Evolutionary conservation across 495 filamentous ascomycete species (phyloP).

Genomic region (Hypoxylon fragiforme): DNA sequence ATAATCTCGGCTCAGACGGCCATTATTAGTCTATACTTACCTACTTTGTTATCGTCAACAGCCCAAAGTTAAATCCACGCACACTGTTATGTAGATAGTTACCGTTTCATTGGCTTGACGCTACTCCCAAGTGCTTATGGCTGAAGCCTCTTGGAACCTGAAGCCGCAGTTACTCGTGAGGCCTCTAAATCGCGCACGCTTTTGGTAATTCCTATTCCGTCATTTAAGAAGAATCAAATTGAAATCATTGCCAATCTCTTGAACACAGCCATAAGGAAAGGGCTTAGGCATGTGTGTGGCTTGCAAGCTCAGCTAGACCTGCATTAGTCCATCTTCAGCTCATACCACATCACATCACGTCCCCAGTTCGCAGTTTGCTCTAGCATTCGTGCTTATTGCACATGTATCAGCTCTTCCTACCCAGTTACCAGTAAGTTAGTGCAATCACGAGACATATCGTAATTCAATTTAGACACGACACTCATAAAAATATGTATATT

Average conservation of each 20-base stretch:
- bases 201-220: too few relatives aligned
- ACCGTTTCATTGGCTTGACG: not conserved
- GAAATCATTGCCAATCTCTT: too few relatives aligned
- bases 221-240: too few relatives aligned
- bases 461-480: too few relatives aligned
- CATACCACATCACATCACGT: too few relatives aligned
- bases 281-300: not conserved
- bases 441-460: too few relatives aligned
- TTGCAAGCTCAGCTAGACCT: not conserved
- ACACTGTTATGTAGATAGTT: not conserved
- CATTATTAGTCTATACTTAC: not conserved
- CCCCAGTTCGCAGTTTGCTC: too few relatives aligned
- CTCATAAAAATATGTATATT: conserved; percentile 15
- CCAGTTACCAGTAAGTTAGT: too few relatives aligned
- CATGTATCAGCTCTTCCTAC: too few relatives aligned
- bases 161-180: not conserved
- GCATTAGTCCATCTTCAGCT: not conserved
- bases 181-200: not conserved
- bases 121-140: not conserved
- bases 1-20: not conserved
- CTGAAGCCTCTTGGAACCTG: not conserved
- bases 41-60: not conserved
- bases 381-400: too few relatives aligned
- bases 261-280: not conserved
- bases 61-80: not conserved